A percentile compares a stretch with the other conserved stretches of the same genome.
phyloP scores from a whole-genome alignment of 768 basidiomycete genomes.

The Termitomyces heimii region DNA sequence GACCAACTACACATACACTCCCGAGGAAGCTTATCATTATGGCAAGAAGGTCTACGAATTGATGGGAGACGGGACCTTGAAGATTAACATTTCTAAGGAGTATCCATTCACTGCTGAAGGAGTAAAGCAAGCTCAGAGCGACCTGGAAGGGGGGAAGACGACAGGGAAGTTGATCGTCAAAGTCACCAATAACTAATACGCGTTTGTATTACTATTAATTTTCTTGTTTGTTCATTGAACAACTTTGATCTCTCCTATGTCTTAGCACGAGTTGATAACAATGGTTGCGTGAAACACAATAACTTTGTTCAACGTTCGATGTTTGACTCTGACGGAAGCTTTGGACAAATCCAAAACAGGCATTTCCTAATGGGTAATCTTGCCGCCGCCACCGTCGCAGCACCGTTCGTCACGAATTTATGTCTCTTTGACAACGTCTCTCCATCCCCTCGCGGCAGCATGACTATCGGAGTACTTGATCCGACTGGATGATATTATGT shows the following conservation, averaged over 20 bases:
- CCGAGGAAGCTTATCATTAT: constrained; percentile 70
- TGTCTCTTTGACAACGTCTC: neutral
- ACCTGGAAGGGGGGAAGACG: constrained; percentile 73
- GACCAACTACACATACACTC: constrained; percentile 64
- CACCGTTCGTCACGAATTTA: neutral
- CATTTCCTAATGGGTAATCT: neutral
- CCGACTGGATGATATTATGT: neutral
- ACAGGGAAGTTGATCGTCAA: constrained; percentile 85
- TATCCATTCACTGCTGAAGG: constrained; percentile 85
- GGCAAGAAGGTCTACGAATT: constrained; percentile 56
- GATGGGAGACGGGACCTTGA: constrained; percentile 52
- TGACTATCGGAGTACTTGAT: neutral
- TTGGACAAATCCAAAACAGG: neutral
- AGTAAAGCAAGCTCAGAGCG: constrained; percentile 67
- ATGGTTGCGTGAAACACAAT: neutral
- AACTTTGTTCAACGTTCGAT: neutral
- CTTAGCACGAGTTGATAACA: neutral
- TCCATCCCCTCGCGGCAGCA: neutral
- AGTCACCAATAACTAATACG: constrained; percentile 26
- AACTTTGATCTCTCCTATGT: neutral
- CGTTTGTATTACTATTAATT: neutral
- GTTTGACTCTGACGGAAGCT: neutral
- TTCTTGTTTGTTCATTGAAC: neutral
- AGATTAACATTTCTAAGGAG: constrained; percentile 64
- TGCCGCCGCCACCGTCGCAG: neutral